Conservation (phyloP, 2,329 filamentous ascomycete species). For the Diaporthe destruens region DNA sequence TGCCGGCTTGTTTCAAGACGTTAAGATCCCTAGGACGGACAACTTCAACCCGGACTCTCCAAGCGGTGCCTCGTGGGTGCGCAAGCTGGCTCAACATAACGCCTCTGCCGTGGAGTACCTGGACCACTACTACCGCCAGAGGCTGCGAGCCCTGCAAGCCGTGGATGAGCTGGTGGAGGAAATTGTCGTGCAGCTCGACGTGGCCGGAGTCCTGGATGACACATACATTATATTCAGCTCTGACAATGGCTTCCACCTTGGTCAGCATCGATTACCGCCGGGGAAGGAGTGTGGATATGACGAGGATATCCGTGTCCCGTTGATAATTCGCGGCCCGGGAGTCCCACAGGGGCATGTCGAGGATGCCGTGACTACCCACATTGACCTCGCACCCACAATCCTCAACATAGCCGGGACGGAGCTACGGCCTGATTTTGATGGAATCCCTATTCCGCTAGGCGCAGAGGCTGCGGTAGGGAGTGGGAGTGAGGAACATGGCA, state of each 20-base stretch:
- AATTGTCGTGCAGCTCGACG: constrained; percentile 58
- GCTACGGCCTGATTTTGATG: constrained; percentile 66
- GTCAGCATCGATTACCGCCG: constrained; percentile 68
- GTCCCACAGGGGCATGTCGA: constrained; percentile 57
- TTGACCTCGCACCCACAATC: constrained; percentile 73
- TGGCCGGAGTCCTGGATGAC: constrained; percentile 71
- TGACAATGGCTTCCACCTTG: constrained; percentile 72
- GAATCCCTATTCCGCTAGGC: constrained; percentile 58
- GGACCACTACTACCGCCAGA: constrained; percentile 64
- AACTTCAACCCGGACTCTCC: constrained; percentile 74
- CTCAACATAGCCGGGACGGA: constrained; percentile 58
- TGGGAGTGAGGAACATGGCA: not conserved
- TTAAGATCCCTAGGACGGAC: constrained; percentile 70
- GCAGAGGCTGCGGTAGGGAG: not conserved
- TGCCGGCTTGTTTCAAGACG: constrained; percentile 69
- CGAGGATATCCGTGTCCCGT: constrained; percentile 71
- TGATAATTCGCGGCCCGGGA: constrained; percentile 70
- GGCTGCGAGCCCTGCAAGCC: constrained; percentile 64
- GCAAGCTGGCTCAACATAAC: constrained; percentile 53
- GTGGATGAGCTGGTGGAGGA: constrained; percentile 68
- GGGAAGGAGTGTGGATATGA: constrained; percentile 71
- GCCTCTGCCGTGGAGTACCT: constrained; percentile 57
- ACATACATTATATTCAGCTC: constrained; percentile 70
- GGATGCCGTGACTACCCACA: constrained; percentile 69
- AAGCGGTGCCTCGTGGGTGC: constrained; percentile 60